These are phyloP conservation scores for Tylopilus sp. DNA, from an alignment of 1,284 basidiomycete genomes.

Conservation along the genomic window DNA sequence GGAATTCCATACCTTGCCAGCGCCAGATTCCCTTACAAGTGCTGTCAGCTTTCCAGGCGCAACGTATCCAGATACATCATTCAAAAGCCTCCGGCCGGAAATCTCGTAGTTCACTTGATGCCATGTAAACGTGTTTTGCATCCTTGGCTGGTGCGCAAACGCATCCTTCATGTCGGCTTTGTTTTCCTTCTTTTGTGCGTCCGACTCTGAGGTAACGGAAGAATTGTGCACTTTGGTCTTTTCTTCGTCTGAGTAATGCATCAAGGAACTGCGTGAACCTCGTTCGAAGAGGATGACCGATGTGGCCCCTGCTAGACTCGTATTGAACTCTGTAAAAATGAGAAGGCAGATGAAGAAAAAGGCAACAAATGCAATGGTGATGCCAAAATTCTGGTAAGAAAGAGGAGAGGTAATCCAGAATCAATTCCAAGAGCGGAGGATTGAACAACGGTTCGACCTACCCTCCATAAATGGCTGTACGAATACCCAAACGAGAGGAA, in stretches of 20 bases:
- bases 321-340: slow-evolving; percentile 62
- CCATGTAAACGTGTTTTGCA: slow-evolving; percentile 68
- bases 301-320: slow-evolving; percentile 42
- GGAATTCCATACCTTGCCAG: slow-evolving; percentile 68
- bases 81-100: slow-evolving; percentile 69
- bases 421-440: background rate
- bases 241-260: slow-evolving; percentile 33
- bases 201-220: slow-evolving; percentile 44
- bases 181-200: slow-evolving; percentile 13
- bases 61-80: slow-evolving; percentile 88
- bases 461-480: slow-evolving; percentile 74
- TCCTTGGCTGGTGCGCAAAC: slow-evolving; percentile 28
- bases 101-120: slow-evolving; percentile 72
- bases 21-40: slow-evolving; percentile 86
- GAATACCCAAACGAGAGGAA: slow-evolving; percentile 70
- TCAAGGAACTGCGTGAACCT: slow-evolving; percentile 38
- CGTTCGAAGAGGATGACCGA: slow-evolving; percentile 57
- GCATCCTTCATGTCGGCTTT: slow-evolving; percentile 20
- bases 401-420: background rate
- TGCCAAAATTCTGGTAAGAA: slow-evolving; percentile 62
- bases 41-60: slow-evolving; percentile 84
- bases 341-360: slow-evolving; percentile 62
- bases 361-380: slow-evolving; percentile 64
- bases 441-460: slow-evolving; percentile 46
- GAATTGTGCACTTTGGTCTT: slow-evolving; percentile 35